Evolutionary conservation across 495 filamentous ascomycete genomes (phyloP).

Genomic region (Astrothelium macrocarpum): DNA sequence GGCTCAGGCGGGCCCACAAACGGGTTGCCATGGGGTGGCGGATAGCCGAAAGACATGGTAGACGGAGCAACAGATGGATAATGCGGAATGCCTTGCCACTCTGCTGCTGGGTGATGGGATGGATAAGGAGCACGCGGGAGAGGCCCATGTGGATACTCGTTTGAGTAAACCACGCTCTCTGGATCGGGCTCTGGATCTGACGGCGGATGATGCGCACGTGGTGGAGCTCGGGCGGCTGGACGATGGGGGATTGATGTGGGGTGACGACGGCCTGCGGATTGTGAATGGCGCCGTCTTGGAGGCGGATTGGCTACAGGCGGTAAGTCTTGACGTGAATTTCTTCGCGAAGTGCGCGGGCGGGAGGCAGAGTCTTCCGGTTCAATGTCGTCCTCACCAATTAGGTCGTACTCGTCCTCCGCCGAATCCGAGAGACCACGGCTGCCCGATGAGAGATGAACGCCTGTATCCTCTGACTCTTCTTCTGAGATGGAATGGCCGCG

Average conservation of each 20-base stretch:
- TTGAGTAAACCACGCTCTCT: conserved; percentile 28
- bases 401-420: neutral
- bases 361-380: conserved; percentile 34
- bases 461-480: neutral
- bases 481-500: neutral
- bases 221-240: conserved; percentile 15
- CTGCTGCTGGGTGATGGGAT: conserved; percentile 21
- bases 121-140: conserved; percentile 20
- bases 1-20: conserved; percentile 13
- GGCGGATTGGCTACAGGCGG: conserved; percentile 22
- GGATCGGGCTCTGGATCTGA: neutral
- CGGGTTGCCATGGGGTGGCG: conserved; percentile 23
- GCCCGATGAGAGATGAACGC: neutral
- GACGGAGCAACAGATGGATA: conserved; percentile 4
- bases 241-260: conserved; percentile 12
- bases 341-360: conserved; percentile 17
- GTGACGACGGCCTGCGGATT: conserved; percentile 11
- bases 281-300: conserved; percentile 23
- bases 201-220: conserved; percentile 23
- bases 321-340: conserved; percentile 15
- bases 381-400: conserved; percentile 26
- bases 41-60: conserved; percentile 25
- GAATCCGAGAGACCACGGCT: neutral
- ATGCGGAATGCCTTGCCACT: conserved; percentile 15
- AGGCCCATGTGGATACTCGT: conserved; percentile 29